A percentile compares a stretch with the other conserved stretches of the same genome.
phyloP scores from a whole-genome alignment of 1,284 basidiomycete species.

The Ustilago vetiveriae region DNA sequence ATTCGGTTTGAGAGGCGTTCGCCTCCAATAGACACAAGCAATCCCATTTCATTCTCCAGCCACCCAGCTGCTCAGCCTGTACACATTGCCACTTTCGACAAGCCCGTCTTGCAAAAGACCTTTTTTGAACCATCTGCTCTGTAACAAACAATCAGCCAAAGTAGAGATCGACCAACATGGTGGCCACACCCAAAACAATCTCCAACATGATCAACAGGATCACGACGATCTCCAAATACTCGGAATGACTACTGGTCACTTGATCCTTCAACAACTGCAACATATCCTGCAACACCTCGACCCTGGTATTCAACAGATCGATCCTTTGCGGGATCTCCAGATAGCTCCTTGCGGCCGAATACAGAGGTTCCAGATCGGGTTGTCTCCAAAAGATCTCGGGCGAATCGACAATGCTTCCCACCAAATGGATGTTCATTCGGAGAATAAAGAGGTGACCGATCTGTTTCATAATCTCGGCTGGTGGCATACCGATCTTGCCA shows the following conservation, averaged over 20 bases:
- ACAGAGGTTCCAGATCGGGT: conserved; percentile 90
- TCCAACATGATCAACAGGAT: conserved; percentile 90
- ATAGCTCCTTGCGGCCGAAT: conserved; percentile 85
- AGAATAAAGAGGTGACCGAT: conserved; percentile 89
- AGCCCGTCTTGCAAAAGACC: too few species aligned
- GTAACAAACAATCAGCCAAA: conserved; percentile 52
- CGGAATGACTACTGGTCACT: conserved; percentile 87
- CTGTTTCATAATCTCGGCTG: conserved; percentile 91
- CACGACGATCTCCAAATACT: conserved; percentile 93
- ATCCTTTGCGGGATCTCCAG: conserved; percentile 94
- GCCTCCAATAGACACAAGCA: conserved; percentile 3
- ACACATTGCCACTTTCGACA: too few species aligned
- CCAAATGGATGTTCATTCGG: conserved; percentile 92
- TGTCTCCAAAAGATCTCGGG: conserved; percentile 89
- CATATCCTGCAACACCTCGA: conserved; percentile 95
- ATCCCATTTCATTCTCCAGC: too few species aligned
- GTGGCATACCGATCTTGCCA: conserved; percentile 80
- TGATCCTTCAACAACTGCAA: conserved; percentile 93
- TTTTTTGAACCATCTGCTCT: too few species aligned
- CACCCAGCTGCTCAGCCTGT: background rate
- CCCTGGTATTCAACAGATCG: conserved; percentile 89
- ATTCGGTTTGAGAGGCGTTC: conserved; percentile 19
- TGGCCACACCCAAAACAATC: conserved; percentile 70
- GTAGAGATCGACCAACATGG: conserved; percentile 65
- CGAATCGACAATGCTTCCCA: conserved; percentile 92